A percentile compares a stretch with the other conserved stretches of the same genome.
These are phyloP conservation scores for Fraxinus nigra DNA, from an alignment of 305 asterid species.

Conservation along the genomic window DNA sequence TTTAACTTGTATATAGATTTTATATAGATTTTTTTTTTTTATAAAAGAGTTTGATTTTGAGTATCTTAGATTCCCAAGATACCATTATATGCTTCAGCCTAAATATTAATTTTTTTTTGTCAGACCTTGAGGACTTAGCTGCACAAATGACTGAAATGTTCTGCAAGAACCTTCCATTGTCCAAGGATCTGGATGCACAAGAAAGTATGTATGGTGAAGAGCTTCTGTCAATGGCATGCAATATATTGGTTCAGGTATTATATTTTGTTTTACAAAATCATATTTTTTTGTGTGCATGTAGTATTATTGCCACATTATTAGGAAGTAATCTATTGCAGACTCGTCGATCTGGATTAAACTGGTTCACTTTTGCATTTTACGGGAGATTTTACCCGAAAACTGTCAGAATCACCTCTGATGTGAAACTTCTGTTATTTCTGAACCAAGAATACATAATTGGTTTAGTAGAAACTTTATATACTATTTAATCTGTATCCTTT, in stretches of 20 bases:
- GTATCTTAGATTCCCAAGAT: background rate
- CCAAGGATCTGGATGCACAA: constrained; percentile 84
- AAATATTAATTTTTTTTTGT: constrained; percentile 10
- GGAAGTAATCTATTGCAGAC: constrained; percentile 8
- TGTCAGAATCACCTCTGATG: background rate
- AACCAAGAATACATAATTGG: background rate
- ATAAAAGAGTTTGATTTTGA: background rate
- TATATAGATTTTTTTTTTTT: no score
- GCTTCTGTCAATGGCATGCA: constrained; percentile 82
- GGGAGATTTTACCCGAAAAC: background rate
- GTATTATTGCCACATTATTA: constrained; percentile 14
- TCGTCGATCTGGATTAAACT: constrained; percentile 7
- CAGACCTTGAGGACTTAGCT: constrained; percentile 75
- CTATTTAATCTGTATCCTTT: constrained; percentile 4
- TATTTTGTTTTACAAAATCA: constrained; percentile 14
- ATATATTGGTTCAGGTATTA: constrained; percentile 89
- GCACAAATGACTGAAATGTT: constrained; percentile 68
- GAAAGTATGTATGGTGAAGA: constrained; percentile 95
- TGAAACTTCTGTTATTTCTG: constrained; percentile 13
- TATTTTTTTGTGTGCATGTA: constrained; percentile 7
- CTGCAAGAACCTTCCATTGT: constrained; percentile 72
- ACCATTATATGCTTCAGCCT: background rate
- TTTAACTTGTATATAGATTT: background rate
- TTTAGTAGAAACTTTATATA: constrained; percentile 7
- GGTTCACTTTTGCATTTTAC: constrained; percentile 11